phyloP scores from a whole-genome alignment of 2,329 filamentous ascomycete species.

The Penicillium brasilianum region DNA sequence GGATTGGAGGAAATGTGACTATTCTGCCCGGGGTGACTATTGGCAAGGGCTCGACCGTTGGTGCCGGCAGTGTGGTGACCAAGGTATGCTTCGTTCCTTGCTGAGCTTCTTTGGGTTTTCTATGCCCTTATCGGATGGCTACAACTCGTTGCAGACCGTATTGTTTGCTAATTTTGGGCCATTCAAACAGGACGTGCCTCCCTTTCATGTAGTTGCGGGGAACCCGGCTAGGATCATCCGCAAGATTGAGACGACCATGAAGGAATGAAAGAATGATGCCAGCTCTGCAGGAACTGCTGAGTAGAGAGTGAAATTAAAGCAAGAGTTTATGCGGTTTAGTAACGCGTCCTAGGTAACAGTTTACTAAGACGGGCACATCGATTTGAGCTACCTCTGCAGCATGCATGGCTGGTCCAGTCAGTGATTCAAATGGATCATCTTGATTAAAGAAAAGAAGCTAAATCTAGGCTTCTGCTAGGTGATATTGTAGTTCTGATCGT shows the following conservation, averaged over 20 bases:
- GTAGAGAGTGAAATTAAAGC: too few species aligned
- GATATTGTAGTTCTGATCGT: not conserved
- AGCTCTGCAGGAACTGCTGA: not conserved
- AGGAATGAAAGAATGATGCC: not conserved
- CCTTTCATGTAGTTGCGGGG: constrained; percentile 49
- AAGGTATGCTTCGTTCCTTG: constrained; percentile 54
- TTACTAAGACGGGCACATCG: constrained; percentile 3
- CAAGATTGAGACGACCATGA: constrained; percentile 46
- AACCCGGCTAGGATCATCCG: constrained; percentile 48
- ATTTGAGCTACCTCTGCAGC: constrained; percentile 12
- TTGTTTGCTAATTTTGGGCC: not conserved
- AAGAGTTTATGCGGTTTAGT: not conserved
- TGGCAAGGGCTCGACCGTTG: constrained; percentile 73
- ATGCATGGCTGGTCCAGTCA: constrained; percentile 20
- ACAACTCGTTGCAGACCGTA: not conserved
- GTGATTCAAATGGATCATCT: constrained; percentile 11
- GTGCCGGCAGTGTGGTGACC: constrained; percentile 82
- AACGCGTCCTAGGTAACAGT: not conserved
- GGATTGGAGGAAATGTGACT: constrained; percentile 73
- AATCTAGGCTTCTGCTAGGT: not conserved
- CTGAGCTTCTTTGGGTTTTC: not conserved
- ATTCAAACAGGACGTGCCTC: constrained; percentile 45
- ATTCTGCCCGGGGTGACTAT: constrained; percentile 79
- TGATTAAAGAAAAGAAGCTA: not conserved
- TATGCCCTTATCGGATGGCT: not conserved